Conservation (phyloP, 2,329 filamentous ascomycete species). For the Arthroderma sp. region DNA sequence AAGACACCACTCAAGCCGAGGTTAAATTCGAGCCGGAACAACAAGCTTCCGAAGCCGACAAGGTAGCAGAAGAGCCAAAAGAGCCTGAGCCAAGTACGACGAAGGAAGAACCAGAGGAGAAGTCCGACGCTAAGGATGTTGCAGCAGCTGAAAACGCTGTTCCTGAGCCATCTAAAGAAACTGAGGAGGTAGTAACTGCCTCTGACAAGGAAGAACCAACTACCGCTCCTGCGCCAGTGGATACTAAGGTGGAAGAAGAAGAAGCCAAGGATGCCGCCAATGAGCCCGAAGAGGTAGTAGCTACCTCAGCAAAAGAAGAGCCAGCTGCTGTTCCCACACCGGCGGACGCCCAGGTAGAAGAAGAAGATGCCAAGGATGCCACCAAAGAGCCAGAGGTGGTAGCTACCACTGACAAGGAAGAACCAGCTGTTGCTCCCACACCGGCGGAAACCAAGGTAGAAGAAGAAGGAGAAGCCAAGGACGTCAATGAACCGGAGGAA, state of each 20-base stretch:
- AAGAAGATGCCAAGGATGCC: background rate
- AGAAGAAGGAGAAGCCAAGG: background rate
- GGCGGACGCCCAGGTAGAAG: background rate
- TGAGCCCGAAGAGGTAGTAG: background rate
- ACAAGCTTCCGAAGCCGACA: conserved; percentile 6
- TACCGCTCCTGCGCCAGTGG: background rate
- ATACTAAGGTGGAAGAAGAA: background rate
- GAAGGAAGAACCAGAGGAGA: background rate
- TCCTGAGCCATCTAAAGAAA: background rate
- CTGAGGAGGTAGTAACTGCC: background rate
- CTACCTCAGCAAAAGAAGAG: background rate
- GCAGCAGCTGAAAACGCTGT: background rate
- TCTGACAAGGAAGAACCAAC: background rate
- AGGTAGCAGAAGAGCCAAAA: conserved; percentile 1
- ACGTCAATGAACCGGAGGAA: background rate
- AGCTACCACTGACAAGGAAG: background rate
- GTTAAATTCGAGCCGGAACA: background rate
- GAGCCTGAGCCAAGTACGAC: background rate
- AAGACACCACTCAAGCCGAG: conserved; percentile 5
- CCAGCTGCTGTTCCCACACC: background rate
- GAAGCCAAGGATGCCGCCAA: conserved; percentile 1
- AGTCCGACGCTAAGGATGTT: background rate
- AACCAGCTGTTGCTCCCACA: background rate
- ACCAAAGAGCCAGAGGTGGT: background rate
- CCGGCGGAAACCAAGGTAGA: background rate